Base-by-base conservation (phyloP, 2,329 filamentous ascomycete genomes). In the Aspergillus sergii region DNA sequence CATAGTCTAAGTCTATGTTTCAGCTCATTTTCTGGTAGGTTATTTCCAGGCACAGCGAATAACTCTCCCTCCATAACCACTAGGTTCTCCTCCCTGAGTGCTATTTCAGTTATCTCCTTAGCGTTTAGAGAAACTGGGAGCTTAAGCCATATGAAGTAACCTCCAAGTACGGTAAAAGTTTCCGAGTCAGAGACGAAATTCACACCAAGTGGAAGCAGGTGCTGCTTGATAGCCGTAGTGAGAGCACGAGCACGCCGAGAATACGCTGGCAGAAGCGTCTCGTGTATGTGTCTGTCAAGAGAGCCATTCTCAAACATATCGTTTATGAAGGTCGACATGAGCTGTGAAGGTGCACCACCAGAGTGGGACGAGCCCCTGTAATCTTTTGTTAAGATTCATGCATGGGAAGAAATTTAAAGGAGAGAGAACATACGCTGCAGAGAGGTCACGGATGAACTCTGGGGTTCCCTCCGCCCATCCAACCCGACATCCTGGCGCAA, bases 391-490 rank as follows among this genome's bases (percentile, higher is more conserved):
- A 48, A 28, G 9, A 16, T 48, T 53, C 3, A 41, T 64, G 26
- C 68, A 66, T 57, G 26, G 12, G 1, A 14, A 39, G 39, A n/a
- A 8, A 28, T 10, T 45, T 64, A 21, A 67, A 30, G 64, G 68
- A 1, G 67, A 67, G 6, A 65, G 21, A 32, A 51, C 82, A 77
- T 78, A 86, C 84, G 78, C 82, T 74, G 87, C 82, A 34, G 81
- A 83, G 26, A 88, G 76, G 2, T 82, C 85, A 69, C 81, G 81
- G 6, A 82, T 81, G 59, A 91, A 79, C 66, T 84, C 86, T 50
- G 83, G 79, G 2, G 87, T 88, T 0, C 85, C 90, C 75, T 96
- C 92, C 1, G 88, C 86, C 93, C 93, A 97, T 6, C 94, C 94
- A 0, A 91, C 93, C 7, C 94, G 84, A 60, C 91, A 79, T 0